phyloP scores from a whole-genome alignment of 345 rosid genomes.

The Nephelium lappaceum region DNA sequence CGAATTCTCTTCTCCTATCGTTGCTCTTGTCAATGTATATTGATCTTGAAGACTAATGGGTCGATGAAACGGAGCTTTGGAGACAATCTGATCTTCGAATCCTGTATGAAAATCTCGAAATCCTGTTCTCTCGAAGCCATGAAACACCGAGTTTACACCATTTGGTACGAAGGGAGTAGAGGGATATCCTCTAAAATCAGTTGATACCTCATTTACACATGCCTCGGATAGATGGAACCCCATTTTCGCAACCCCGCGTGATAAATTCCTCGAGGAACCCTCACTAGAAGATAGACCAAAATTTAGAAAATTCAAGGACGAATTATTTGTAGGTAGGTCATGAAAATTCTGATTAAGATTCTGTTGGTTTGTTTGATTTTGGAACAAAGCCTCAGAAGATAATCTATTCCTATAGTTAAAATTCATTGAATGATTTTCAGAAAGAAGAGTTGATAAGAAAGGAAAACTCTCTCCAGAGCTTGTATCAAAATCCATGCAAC shows the following conservation, averaged over 20 bases:
- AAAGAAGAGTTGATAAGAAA: conserved; percentile 31
- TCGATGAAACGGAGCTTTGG: conserved; percentile 7
- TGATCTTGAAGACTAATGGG: conserved; percentile 12
- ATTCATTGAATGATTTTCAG: conserved; percentile 20
- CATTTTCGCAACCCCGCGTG: conserved; percentile 12
- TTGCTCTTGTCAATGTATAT: neutral
- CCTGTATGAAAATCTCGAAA: conserved; percentile 23
- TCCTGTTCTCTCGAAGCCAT: conserved; percentile 13
- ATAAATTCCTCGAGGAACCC: conserved; percentile 25
- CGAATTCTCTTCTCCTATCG: conserved; percentile 27
- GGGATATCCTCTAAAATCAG: neutral
- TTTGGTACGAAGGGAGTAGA: conserved; percentile 7
- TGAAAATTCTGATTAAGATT: conserved; percentile 9
- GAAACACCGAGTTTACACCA: conserved; percentile 18
- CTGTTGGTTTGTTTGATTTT: conserved; percentile 7
- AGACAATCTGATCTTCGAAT: neutral
- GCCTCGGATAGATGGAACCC: conserved; percentile 22
- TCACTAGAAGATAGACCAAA: conserved; percentile 19
- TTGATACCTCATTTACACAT: neutral
- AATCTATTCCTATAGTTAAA: conserved; percentile 9
- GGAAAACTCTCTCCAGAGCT: conserved; percentile 43
- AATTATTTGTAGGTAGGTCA: neutral
- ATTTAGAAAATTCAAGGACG: conserved; percentile 13
- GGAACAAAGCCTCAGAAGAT: conserved; percentile 20
- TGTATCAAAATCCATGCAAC: conserved; percentile 50